phyloP scores from a whole-genome alignment of 2,329 filamentous ascomycete species.

The Calonectria leucothoes region DNA sequence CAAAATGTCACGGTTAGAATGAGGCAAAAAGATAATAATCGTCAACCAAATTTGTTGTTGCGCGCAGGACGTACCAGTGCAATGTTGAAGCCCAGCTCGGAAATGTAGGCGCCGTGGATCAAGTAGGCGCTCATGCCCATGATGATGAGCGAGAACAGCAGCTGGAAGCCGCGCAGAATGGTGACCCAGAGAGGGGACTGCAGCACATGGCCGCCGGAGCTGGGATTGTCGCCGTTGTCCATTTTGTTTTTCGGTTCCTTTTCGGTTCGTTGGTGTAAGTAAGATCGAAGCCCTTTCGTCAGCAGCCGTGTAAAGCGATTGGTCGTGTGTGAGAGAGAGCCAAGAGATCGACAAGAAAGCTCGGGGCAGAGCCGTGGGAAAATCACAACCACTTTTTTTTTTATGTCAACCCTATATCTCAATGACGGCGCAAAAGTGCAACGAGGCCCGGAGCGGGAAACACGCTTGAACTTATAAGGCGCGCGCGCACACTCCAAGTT shows the following conservation, averaged over 20 bases:
- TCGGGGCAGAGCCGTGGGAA: neutral
- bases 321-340: neutral
- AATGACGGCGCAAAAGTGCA: neutral
- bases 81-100: constrained; percentile 32
- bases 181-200: constrained; percentile 57
- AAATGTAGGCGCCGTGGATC: constrained; percentile 45
- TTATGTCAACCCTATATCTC: neutral
- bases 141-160: constrained; percentile 55
- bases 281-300: no score
- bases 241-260: no score
- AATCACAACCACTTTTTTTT: neutral
- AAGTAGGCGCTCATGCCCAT: constrained; percentile 56
- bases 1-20: constrained; percentile 14
- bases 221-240: neutral
- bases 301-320: constrained; percentile 10
- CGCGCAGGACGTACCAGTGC: constrained; percentile 37
- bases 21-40: no score
- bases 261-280: neutral
- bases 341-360: constrained; percentile 1
- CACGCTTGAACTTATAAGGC: neutral
- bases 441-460: neutral
- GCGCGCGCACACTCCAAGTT: neutral
- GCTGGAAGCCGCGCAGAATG: constrained; percentile 53
- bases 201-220: constrained; percentile 50
- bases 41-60: no score